A percentile compares a stretch with the other conserved stretches of the same genome.
phyloP scores from a whole-genome alignment of 2,329 filamentous ascomycete genomes.

The Phoma herbarum region DNA sequence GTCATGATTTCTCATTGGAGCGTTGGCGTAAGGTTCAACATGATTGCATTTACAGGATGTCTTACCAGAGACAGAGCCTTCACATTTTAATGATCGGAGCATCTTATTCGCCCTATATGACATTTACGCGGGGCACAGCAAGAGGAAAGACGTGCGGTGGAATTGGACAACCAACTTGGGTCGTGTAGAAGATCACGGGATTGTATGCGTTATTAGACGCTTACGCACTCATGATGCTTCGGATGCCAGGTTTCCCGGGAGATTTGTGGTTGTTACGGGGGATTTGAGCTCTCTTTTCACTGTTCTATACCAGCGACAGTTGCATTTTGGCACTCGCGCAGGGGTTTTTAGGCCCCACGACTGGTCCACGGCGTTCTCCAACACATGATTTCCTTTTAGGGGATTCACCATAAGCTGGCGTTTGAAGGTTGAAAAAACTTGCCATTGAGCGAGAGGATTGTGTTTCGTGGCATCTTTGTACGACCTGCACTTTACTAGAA shows the following conservation, averaged over 20 bases:
- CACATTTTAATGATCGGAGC: slow-evolving; percentile 26
- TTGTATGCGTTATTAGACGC: not conserved
- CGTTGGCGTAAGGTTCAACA: slow-evolving; percentile 30
- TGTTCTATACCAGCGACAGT: slow-evolving; percentile 42
- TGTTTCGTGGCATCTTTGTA: slow-evolving; percentile 33
- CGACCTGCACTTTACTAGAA: slow-evolving; percentile 43
- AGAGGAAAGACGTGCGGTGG: not conserved
- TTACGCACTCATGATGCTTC: not conserved
- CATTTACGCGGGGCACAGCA: not conserved
- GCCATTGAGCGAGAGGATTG: slow-evolving; percentile 23
- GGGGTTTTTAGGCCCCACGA: slow-evolving; percentile 38
- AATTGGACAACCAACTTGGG: not conserved
- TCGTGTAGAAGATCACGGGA: not conserved
- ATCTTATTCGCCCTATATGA: slow-evolving; percentile 18
- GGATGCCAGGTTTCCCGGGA: not conserved
- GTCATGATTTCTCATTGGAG: slow-evolving; percentile 18
- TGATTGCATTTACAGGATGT: slow-evolving; percentile 43
- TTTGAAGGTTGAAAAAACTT: slow-evolving; percentile 28
- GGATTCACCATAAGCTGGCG: slow-evolving; percentile 32
- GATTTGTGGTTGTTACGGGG: not conserved
- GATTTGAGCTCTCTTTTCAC: slow-evolving; percentile 24
- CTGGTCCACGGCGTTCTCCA: slow-evolving; percentile 42
- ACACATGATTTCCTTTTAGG: slow-evolving; percentile 30
- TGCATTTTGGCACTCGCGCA: slow-evolving; percentile 45
- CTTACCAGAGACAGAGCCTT: slow-evolving; percentile 40